phyloP scores from a whole-genome alignment of 2,329 filamentous ascomycete species.

The Sporothrix brasiliensis region DNA sequence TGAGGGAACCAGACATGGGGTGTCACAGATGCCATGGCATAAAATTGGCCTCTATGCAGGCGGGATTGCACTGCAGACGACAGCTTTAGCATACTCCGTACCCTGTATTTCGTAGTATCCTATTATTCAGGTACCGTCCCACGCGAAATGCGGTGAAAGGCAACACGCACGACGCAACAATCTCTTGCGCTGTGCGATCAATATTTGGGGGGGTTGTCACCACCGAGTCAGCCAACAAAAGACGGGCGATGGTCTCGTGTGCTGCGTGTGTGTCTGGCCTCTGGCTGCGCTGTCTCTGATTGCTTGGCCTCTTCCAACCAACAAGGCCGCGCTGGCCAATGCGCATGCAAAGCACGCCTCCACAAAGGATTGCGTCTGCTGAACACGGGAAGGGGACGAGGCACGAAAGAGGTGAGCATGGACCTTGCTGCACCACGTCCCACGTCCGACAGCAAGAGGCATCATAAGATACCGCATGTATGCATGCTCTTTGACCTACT shows the following conservation, averaged over 20 bases:
- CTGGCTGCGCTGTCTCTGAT: neutral
- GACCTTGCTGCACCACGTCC: slow-evolving; percentile 12
- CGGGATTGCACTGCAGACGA: slow-evolving; percentile 15
- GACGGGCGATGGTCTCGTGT: neutral
- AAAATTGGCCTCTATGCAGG: slow-evolving; percentile 1
- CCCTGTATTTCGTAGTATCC: too few relatives aligned
- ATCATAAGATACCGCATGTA: neutral
- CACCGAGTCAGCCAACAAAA: neutral
- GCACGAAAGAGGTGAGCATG: neutral
- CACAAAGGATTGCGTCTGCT: too few relatives aligned
- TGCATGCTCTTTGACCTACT: slow-evolving; percentile 30
- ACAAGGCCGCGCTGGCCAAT: slow-evolving; percentile 5
- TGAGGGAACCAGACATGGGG: neutral
- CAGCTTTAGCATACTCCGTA: neutral
- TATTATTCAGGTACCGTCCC: slow-evolving; percentile 14
- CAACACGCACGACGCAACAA: slow-evolving; percentile 26
- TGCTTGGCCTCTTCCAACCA: neutral
- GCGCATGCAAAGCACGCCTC: slow-evolving; percentile 8
- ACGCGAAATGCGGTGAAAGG: slow-evolving; percentile 15
- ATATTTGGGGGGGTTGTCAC: slow-evolving; percentile 20
- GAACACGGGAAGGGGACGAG: neutral
- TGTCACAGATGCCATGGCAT: slow-evolving; percentile 26
- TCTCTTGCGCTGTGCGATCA: slow-evolving; percentile 29
- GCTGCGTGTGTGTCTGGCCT: neutral
- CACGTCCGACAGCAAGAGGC: neutral